Conservation (phyloP, 306 rosid genomes). For the Abrus pulchellus region DNA sequence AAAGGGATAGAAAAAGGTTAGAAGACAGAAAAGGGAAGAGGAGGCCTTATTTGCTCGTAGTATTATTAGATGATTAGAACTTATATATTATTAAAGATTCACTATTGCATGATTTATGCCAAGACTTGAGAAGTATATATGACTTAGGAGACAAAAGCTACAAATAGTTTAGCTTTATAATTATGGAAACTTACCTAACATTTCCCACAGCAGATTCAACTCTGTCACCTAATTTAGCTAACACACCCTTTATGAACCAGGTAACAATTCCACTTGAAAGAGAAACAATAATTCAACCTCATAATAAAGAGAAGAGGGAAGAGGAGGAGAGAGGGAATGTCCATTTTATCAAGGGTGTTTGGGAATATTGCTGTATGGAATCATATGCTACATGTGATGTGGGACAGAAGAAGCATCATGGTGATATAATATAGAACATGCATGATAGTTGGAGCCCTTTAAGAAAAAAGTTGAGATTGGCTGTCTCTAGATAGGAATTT, state of each 20-base stretch:
- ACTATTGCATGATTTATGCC: slow-evolving; percentile 39
- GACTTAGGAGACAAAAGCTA: slow-evolving; percentile 33
- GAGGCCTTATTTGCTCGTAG: slow-evolving; percentile 13
- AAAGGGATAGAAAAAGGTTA: neutral
- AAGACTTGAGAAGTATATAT: slow-evolving; percentile 8
- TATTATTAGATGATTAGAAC: slow-evolving; percentile 6
- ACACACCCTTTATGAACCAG: slow-evolving; percentile 27
- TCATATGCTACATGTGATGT: slow-evolving; percentile 35
- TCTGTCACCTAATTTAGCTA: slow-evolving; percentile 50
- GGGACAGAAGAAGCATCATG: slow-evolving; percentile 45
- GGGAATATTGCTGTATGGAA: slow-evolving; percentile 10
- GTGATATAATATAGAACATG: slow-evolving; percentile 31
- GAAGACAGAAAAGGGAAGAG: neutral
- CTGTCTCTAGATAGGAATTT: slow-evolving; percentile 31
- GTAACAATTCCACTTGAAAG: slow-evolving; percentile 27
- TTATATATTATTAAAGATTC: slow-evolving; percentile 16
- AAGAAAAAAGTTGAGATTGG: slow-evolving; percentile 47
- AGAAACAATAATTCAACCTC: slow-evolving; percentile 42
- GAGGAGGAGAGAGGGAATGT: neutral
- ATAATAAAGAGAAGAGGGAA: slow-evolving; percentile 15
- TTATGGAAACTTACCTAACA: slow-evolving; percentile 48
- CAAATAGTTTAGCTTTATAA: slow-evolving; percentile 27
- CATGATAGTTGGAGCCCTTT: slow-evolving; percentile 27
- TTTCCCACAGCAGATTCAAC: slow-evolving; percentile 26
- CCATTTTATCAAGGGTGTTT: slow-evolving; percentile 16